Base-by-base conservation (phyloP, 768 basidiomycete species). In the Scleroderma citrinum region DNA sequence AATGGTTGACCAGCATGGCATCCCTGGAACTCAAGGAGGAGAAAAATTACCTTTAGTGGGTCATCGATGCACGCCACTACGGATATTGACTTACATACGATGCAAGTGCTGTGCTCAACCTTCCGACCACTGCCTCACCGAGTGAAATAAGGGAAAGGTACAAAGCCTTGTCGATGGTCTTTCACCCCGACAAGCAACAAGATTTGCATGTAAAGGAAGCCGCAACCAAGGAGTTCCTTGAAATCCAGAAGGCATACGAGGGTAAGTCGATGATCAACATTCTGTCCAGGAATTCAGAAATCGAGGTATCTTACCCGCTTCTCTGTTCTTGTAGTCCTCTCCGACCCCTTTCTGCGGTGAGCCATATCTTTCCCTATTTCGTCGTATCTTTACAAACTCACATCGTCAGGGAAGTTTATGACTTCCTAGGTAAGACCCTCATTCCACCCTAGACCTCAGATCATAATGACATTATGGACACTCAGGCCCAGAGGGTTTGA, bases 221-320 rank as follows among this genome's bases (percentile, higher is more conserved):
- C 1, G 88, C 91, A 1, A 76, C 81, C 21, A 72, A 75, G 29
- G 77, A 76, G 44, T 92, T 92, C 54, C 73, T 85, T 16, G 80
- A 84, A 62, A 76, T 93, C 19, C 87, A 91, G 55, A 84, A 83
- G 55, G 89, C 91, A 12, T 92, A 92, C 62, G 82, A 92, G 76
- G 78, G 86, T 83, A 57, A 46, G 72, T 44, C 30, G 13, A 34
- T 44, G n/a, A 44, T 44, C 30, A 5, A 17, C 43, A 29, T 42
- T 20, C 40, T 5, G 40, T 42, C 24, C 40, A 31, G 43, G 14
- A 44, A 17, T 30, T 32, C 30, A 5, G 30, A 11, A 21, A 5
- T 12, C 5, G 7, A 29, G 34, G 29, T 34, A 13, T 30, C 43
- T 44, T 32, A 44, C 43, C 20, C n/a, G 10, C 19, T 32, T 21